Base-by-base conservation (phyloP, 768 basidiomycete species). In the Tricholoma sp. region DNA sequence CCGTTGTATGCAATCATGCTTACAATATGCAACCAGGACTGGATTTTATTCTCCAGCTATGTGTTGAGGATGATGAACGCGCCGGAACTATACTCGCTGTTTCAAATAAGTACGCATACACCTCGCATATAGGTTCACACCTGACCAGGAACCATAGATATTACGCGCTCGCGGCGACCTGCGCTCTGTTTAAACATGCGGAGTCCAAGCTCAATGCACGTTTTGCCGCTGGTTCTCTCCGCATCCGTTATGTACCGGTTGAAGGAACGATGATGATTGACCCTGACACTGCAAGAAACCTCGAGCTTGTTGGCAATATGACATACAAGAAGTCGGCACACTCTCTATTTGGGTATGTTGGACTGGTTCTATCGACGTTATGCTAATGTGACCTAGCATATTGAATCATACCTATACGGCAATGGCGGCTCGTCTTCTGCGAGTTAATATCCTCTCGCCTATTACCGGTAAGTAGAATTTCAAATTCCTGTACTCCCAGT, bases 251-350 rank as follows among this genome's bases (percentile, higher is more conserved):
- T 64, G 75, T 82, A 1, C 83, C 89, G 1, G 85, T 90, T 0
- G 91, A 95, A 66, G 95, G 95, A 0, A 95, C 92, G 0, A 91
- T 98, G 89, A 81, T 97, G 80, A 89, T 99, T 60, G 97, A 98
- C 65, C 80, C 85, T 0, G 94, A 94, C 58, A 94, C 90, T 0
- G 91, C 85, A 2, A 81, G 82, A 41, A 94, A 96, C 67, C 79
- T 99, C 6, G 97, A 99, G 66, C 77, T 99, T 1, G 88, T 96
- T 13, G 82, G 77, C 8, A 98, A 95, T 66, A 79, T 84, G 64
- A 67, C 83, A 4, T 73, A 72, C 47, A 84, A 81, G 62, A 91
- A 84, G 67, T 87, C 85, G 0, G 65, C 75, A 1, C 84, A 91
- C 68, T 91, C 91, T 0, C 73, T 97, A 0, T 90, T 90, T 71